These are phyloP conservation scores for Suillus tomentosus DNA, from an alignment of 768 basidiomycete genomes.

Conservation along the genomic window DNA sequence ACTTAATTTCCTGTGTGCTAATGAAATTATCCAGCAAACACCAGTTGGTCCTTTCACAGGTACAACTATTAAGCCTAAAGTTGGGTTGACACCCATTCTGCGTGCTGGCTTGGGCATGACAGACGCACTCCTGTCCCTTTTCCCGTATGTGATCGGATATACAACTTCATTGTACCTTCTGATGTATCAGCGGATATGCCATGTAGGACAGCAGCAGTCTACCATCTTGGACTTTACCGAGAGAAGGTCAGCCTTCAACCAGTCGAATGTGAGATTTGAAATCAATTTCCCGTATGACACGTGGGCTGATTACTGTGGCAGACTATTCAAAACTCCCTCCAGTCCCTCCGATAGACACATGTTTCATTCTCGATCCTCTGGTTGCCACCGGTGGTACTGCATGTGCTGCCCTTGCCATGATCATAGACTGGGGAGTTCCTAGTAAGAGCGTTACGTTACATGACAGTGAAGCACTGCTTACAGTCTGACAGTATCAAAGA, in stretches of 20 bases:
- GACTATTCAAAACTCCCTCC: conserved; percentile 91
- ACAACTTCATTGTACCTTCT: conserved; percentile 7
- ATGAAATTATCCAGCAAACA: conserved; percentile 51
- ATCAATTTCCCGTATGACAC: not conserved
- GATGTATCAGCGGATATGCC: conserved; percentile 6
- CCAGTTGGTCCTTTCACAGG: conserved; percentile 84
- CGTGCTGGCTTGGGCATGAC: conserved; percentile 94
- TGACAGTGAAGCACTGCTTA: conserved; percentile 5
- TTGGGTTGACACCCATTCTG: conserved; percentile 89
- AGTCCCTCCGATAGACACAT: conserved; percentile 71
- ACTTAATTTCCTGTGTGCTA: conserved; percentile 8
- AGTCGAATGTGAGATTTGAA: conserved; percentile 71
- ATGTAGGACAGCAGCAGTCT: conserved; percentile 73
- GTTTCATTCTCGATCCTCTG: conserved; percentile 90
- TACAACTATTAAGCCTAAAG: conserved; percentile 66
- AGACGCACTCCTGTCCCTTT: conserved; percentile 81
- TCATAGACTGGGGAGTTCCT: conserved; percentile 80
- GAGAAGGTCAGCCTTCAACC: conserved; percentile 88
- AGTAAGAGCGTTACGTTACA: conserved; percentile 39
- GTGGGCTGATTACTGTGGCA: conserved; percentile 29
- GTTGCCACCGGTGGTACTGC: conserved; percentile 96
- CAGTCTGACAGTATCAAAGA: conserved; percentile 50
- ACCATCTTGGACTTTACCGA: conserved; percentile 87
- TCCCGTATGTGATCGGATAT: conserved; percentile 61
- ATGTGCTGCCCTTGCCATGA: conserved; percentile 83